These are phyloP conservation scores for Sabuloglossum arenarium DNA, from an alignment of 495 filamentous ascomycete species.

Conservation along the genomic window DNA sequence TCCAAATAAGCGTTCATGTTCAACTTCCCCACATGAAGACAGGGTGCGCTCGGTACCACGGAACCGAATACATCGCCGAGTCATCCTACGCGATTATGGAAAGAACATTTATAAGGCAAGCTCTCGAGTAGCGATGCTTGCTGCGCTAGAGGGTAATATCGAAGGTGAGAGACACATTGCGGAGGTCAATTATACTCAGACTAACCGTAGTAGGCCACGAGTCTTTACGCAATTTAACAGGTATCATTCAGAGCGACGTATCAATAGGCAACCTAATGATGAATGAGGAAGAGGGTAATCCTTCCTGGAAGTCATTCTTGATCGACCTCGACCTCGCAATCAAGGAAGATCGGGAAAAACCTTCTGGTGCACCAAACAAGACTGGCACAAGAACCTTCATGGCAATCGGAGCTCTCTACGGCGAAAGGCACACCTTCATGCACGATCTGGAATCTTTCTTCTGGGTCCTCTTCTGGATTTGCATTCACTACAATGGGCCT, in stretches of 20 bases:
- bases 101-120: too few species aligned
- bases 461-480: too few species aligned
- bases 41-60: background rate
- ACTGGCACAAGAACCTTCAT: conserved; percentile 19
- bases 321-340: conserved; percentile 21
- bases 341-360: conserved; percentile 7
- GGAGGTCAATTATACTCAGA: background rate
- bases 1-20: conserved; percentile 9
- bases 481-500: conserved; percentile 11
- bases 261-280: conserved; percentile 17
- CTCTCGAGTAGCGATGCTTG: conserved; percentile 13
- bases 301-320: conserved; percentile 8
- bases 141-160: background rate
- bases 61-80: conserved; percentile 23
- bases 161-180: background rate
- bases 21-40: conserved; percentile 6
- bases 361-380: conserved; percentile 13
- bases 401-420: too few species aligned
- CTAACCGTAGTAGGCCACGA: background rate
- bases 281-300: conserved; percentile 16
- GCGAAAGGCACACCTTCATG: too few species aligned
- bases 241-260: too few species aligned
- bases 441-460: too few species aligned
- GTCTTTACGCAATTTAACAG: too few species aligned
- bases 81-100: conserved; percentile 22